Base-by-base conservation (phyloP, 192 early-diverging fungal genomes). In the Coemansia sp. region DNA sequence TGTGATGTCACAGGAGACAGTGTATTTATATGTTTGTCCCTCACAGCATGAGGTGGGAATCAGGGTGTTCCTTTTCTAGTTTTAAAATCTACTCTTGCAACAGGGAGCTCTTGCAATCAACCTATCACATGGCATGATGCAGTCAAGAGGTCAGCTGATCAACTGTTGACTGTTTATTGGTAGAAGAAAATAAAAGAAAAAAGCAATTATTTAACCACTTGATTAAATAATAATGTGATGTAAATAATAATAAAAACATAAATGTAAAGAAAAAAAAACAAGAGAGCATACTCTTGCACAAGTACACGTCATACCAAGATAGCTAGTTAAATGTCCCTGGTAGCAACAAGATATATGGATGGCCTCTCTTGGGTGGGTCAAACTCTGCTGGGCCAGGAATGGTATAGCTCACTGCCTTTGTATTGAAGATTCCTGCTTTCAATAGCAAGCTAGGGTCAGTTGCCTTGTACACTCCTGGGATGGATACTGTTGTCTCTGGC, bases 381-480 rank as follows among this genome's bases (percentile, higher is more conserved):
- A 59, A 59, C 31, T 59, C 55, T 59, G 55, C 15, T 59, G 55
- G 55, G 12, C 55, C 55, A 6, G 55, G 55, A 33, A 59, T 59
- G 5, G 12, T 59, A 33, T 59, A 59, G 29, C 31, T 59, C 3
- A 59, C 31, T 16, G 55, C 55, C 55, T 59, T 59, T 12, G 55
- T 59, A 16, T 59, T 31, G 15, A 34, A 34, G 13, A 59, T 59
- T 36, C 55, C 31, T 7, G 55, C 55, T 18, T 59, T 31, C 10
- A 59, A 31, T 16, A 59, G 31, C 15, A 59, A 24, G 2, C 55
- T 59, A 2, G 55, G 55, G 31, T 59, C 55, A 18, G 55, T 59
- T n/a, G 55, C 55, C 18, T 42, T 63, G 61, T 63, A 63, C 6
- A 63, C 34, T 15, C 61, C 61, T 7, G 61, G 61, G 27, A 63